phyloP scores from a whole-genome alignment of 345 rosid species.

The Rhizophora mangle region DNA sequence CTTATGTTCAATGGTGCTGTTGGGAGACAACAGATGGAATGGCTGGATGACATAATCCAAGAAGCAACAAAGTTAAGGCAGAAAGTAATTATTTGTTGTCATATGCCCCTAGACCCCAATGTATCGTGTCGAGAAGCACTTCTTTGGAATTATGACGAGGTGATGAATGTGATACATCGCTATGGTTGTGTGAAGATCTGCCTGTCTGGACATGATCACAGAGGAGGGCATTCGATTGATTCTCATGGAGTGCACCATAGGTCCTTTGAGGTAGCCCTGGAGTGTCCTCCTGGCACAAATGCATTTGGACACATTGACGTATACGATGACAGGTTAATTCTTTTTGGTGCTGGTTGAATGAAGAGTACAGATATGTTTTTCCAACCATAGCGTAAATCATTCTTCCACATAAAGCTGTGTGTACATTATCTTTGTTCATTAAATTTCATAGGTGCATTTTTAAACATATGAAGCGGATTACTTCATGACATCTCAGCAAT shows the following conservation, averaged over 20 bases:
- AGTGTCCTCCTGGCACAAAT: conserved; percentile 81
- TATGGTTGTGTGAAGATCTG: conserved; percentile 74
- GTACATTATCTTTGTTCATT: background rate
- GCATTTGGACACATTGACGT: conserved; percentile 77
- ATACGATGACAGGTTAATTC: conserved; percentile 58
- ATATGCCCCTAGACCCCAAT: conserved; percentile 72
- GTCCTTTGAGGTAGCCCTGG: conserved; percentile 82
- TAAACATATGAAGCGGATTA: background rate
- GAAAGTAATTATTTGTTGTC: conserved; percentile 77
- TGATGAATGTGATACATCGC: conserved; percentile 64
- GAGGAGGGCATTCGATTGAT: conserved; percentile 76
- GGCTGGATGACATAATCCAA: conserved; percentile 64
- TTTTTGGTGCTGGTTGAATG: conserved; percentile 61
- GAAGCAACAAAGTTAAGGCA: conserved; percentile 63
- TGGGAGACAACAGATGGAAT: conserved; percentile 67
- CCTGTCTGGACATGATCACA: conserved; percentile 83
- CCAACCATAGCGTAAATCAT: conserved; percentile 11
- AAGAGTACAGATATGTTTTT: conserved; percentile 46
- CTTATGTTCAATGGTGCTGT: conserved; percentile 91
- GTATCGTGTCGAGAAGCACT: conserved; percentile 52
- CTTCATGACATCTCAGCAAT: background rate
- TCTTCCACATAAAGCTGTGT: conserved; percentile 1
- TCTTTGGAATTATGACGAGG: conserved; percentile 84
- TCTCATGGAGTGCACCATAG: conserved; percentile 78
- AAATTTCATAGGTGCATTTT: too few relatives aligned